Percentiles rank a stretch among this genome's conserved stretches.
Evolutionary conservation across 345 rosid species (phyloP).

Genomic region (Pseudoturritis turrita): DNA sequence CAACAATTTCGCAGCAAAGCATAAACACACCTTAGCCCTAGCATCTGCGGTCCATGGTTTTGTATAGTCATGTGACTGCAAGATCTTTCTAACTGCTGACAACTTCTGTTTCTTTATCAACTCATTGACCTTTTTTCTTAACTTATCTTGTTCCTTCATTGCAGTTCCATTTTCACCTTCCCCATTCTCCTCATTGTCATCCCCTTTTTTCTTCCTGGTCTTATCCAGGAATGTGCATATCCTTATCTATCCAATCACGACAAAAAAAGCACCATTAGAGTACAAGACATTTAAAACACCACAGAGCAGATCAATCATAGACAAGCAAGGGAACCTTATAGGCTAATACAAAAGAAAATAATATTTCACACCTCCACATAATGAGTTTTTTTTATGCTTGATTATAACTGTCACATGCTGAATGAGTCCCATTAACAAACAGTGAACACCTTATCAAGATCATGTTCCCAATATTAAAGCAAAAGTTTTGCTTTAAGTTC

Average conservation of each 20-base stretch:
- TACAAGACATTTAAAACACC: constrained; percentile 8
- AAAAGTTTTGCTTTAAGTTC: neutral
- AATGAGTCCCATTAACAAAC: neutral
- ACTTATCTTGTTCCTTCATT: constrained; percentile 50
- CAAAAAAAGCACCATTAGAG: neutral
- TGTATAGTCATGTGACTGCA: constrained; percentile 62
- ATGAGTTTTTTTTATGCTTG: neutral
- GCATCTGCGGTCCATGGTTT: constrained; percentile 68
- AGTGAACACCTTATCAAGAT: neutral
- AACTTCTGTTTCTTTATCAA: constrained; percentile 81
- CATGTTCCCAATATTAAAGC: neutral
- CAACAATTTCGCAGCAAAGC: constrained; percentile 10
- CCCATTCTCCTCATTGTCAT: constrained; percentile 33
- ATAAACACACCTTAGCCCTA: constrained; percentile 79
- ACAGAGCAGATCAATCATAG: neutral
- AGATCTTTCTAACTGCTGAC: constrained; percentile 71
- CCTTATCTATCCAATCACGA: constrained; percentile 48
- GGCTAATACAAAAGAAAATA: neutral
- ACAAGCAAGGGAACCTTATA: neutral
- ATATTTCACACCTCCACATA: neutral
- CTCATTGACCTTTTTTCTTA: constrained; percentile 67
- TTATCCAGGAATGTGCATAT: constrained; percentile 76
- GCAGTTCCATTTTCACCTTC: constrained; percentile 40
- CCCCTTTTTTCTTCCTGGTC: constrained; percentile 57
- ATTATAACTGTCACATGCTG: neutral